These are phyloP conservation scores for Bruguiera hainesii DNA, from an alignment of 441 rosid species.

Conservation along the genomic window DNA sequence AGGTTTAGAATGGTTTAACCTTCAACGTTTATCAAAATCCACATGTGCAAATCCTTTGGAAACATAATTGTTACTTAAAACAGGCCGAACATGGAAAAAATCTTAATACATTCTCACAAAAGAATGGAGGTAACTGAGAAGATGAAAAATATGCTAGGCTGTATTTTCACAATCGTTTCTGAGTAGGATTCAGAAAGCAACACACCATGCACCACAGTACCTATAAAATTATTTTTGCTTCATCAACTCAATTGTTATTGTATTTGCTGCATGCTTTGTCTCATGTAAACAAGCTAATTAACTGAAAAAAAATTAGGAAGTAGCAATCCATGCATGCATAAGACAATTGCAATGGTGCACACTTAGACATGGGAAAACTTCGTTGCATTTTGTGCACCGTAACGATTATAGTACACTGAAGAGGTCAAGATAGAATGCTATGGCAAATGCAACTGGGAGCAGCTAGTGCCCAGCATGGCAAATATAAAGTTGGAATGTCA, in stretches of 20 bases:
- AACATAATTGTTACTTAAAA: background rate
- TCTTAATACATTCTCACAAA: background rate
- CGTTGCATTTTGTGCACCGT: too few species aligned
- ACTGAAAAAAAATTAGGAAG: background rate
- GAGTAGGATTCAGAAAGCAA: constrained; percentile 1
- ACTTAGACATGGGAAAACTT: too few species aligned
- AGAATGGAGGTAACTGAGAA: background rate
- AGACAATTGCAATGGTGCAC: background rate
- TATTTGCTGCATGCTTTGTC: background rate
- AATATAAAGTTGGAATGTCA: background rate
- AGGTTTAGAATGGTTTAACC: too few species aligned
- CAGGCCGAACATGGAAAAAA: background rate
- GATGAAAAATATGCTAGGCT: background rate
- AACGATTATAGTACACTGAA: too few species aligned
- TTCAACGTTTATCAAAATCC: too few species aligned
- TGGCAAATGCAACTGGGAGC: too few species aligned
- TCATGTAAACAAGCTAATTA: background rate
- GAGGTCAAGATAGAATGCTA: too few species aligned
- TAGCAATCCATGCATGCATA: too few species aligned
- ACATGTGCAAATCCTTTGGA: background rate
- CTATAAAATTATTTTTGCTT: too few species aligned
- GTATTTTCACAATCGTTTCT: background rate
- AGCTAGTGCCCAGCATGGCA: background rate
- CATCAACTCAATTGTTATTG: background rate
- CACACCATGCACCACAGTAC: background rate